Evolutionary conservation across 495 filamentous ascomycete species (phyloP).

Genomic region (Penicillium silybi): DNA sequence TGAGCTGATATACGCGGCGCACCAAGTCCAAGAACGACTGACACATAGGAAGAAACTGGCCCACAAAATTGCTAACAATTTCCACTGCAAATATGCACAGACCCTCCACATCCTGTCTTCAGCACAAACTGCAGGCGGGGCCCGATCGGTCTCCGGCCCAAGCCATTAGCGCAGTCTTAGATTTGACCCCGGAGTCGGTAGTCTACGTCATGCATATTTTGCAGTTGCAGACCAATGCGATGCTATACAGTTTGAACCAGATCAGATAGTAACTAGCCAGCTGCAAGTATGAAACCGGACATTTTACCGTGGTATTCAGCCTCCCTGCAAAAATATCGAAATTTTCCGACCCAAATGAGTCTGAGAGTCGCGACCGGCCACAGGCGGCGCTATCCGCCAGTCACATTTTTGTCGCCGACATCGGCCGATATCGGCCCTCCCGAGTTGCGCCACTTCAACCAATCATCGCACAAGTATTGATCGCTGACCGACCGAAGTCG

Average conservation of each 20-base stretch:
- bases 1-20: background rate
- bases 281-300: background rate
- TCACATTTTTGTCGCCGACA: slow-evolving; percentile 7
- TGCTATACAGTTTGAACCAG: background rate
- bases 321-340: background rate
- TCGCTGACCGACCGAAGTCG: slow-evolving; percentile 44
- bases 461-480: slow-evolving; percentile 28
- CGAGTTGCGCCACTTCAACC: slow-evolving; percentile 12
- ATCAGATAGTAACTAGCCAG: background rate
- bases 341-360: background rate
- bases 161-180: slow-evolving; percentile 20
- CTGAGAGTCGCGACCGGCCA: slow-evolving; percentile 4
- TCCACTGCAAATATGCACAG: background rate
- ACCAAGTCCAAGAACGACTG: background rate
- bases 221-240: background rate
- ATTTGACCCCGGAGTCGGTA: slow-evolving; percentile 10
- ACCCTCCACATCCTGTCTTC: background rate
- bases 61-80: background rate
- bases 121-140: background rate
- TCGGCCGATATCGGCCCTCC: slow-evolving; percentile 19
- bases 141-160: slow-evolving; percentile 11
- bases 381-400: slow-evolving; percentile 24
- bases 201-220: slow-evolving; percentile 15
- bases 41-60: background rate
- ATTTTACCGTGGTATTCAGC: background rate